Evolutionary conservation across 2,329 filamentous ascomycete species (phyloP).

Genomic region (Chaetomiaceae sp.): DNA sequence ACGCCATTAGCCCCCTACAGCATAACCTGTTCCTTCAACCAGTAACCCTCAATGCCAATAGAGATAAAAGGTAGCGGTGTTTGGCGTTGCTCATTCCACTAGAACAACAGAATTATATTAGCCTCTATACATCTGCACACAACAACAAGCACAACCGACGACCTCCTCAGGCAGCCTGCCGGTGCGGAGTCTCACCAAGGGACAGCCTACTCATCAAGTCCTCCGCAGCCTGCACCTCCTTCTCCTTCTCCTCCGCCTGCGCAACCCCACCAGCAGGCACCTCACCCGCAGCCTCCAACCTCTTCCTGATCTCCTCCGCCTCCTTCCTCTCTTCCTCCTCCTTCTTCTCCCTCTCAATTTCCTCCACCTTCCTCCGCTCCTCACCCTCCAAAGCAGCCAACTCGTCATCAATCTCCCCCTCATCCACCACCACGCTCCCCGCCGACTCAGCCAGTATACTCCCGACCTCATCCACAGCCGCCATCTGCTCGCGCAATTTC

Average conservation of each 20-base stretch:
- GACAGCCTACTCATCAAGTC: conserved; percentile 36
- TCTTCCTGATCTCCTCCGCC: conserved; percentile 44
- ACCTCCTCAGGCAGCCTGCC: conserved; percentile 16
- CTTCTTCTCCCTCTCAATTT: conserved; percentile 40
- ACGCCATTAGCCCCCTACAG: not conserved
- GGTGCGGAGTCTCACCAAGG: conserved; percentile 31
- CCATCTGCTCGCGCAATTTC: conserved; percentile 73
- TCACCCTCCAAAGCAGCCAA: conserved; percentile 68
- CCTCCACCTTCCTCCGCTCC: conserved; percentile 49
- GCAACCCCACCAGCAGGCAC: conserved; percentile 22
- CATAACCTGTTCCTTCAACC: not conserved
- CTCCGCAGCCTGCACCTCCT: conserved; percentile 14
- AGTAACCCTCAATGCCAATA: too few relatives aligned
- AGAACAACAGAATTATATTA: conserved; percentile 9
- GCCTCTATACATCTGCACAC: conserved; percentile 6
- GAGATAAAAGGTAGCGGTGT: too few relatives aligned
- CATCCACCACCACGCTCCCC: conserved; percentile 56
- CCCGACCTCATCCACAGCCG: conserved; percentile 75
- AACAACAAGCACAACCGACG: not conserved
- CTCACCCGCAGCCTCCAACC: conserved; percentile 46
- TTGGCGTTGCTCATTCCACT: conserved; percentile 14
- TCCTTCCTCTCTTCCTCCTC: conserved; percentile 38
- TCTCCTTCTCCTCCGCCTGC: conserved; percentile 34
- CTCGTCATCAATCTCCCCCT: conserved; percentile 82
- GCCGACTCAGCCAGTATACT: conserved; percentile 66